These are phyloP conservation scores for Trametes maxima DNA, from an alignment of 768 basidiomycete species.

Conservation along the genomic window DNA sequence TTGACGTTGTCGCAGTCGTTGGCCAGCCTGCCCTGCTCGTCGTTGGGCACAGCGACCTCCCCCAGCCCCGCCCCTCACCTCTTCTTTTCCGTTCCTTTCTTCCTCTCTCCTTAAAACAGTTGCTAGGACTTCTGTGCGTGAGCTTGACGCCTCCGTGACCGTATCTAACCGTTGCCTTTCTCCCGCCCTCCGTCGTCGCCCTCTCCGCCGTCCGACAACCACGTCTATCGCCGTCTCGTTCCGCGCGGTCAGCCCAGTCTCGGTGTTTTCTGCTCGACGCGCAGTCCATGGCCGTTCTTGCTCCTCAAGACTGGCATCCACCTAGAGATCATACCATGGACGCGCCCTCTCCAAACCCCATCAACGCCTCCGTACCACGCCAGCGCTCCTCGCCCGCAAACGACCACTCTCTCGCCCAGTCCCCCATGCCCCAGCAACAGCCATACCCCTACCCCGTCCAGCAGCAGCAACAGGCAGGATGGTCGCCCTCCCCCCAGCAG, in stretches of 20 bases:
- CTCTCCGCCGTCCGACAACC: conserved; percentile 10
- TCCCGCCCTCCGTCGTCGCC: conserved; percentile 11
- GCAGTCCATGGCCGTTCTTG: conserved; percentile 75
- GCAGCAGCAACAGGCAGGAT: conserved; percentile 64
- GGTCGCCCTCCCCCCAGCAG: conserved; percentile 69
- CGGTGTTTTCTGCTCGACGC: conserved; percentile 20
- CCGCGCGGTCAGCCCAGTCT: conserved; percentile 14
- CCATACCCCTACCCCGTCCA: conserved; percentile 72
- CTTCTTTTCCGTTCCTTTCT: conserved; percentile 25
- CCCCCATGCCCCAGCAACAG: conserved; percentile 37
- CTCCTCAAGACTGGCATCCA: conserved; percentile 73
- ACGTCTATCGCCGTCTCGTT: conserved; percentile 4
- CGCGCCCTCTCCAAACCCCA: conserved; percentile 41
- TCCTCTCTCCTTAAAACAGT: conserved; percentile 28
- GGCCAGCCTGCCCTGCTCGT: conserved; percentile 20
- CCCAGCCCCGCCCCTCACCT: conserved; percentile 2
- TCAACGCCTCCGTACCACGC: conserved; percentile 45
- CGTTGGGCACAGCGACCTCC: conserved; percentile 19
- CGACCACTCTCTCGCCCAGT: conserved; percentile 44
- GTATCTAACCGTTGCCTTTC: conserved; percentile 27
- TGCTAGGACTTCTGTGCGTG: conserved; percentile 28
- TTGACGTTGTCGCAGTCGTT: conserved; percentile 29
- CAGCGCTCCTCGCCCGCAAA: conserved; percentile 65
- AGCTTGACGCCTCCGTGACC: conserved; percentile 20
- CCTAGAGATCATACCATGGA: conserved; percentile 69